A percentile compares a stretch with the other conserved stretches of the same genome.
phyloP scores from a whole-genome alignment of 2,329 filamentous ascomycete genomes.

The Aspergillus terreus region DNA sequence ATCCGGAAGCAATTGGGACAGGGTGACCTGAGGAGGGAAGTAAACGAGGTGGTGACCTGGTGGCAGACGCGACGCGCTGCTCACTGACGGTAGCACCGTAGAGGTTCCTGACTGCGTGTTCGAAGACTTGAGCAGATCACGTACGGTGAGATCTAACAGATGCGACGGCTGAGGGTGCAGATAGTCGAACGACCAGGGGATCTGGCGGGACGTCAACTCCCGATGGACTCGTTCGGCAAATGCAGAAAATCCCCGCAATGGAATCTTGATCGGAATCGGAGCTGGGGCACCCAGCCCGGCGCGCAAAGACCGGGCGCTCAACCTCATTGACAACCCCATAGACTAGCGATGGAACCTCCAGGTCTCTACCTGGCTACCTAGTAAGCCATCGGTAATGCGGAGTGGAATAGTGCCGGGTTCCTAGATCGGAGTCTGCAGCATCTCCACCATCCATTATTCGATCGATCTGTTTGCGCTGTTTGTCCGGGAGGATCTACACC shows the following conservation, averaged over 20 bases:
- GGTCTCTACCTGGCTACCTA: background rate
- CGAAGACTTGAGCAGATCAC: slow-evolving; percentile 49
- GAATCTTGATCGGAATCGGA: background rate
- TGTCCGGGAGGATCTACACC: background rate
- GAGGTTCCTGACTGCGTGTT: slow-evolving; percentile 19
- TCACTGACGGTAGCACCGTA: slow-evolving; percentile 33
- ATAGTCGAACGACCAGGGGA: slow-evolving; percentile 53
- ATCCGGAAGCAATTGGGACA: slow-evolving; percentile 66
- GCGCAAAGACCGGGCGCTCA: slow-evolving; percentile 3
- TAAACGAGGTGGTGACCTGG: slow-evolving; percentile 77
- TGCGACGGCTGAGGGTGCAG: slow-evolving; percentile 60
- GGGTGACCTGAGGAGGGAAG: slow-evolving; percentile 68
- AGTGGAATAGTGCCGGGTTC: background rate
- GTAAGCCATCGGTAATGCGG: background rate
- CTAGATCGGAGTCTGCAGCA: background rate
- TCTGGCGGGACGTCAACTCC: slow-evolving; percentile 47
- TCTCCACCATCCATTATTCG: background rate
- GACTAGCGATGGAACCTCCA: background rate
- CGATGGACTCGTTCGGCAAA: slow-evolving; percentile 38
- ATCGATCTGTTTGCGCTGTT: slow-evolving; percentile 22
- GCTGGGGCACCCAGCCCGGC: background rate
- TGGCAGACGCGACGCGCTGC: slow-evolving; percentile 25
- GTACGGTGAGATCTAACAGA: slow-evolving; percentile 62
- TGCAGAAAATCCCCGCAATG: slow-evolving; percentile 25
- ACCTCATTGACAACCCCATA: background rate